A percentile compares a stretch with the other conserved stretches of the same genome.
phyloP scores from a whole-genome alignment of 169 alveolate genomes.

The Theileria orientalis region DNA sequence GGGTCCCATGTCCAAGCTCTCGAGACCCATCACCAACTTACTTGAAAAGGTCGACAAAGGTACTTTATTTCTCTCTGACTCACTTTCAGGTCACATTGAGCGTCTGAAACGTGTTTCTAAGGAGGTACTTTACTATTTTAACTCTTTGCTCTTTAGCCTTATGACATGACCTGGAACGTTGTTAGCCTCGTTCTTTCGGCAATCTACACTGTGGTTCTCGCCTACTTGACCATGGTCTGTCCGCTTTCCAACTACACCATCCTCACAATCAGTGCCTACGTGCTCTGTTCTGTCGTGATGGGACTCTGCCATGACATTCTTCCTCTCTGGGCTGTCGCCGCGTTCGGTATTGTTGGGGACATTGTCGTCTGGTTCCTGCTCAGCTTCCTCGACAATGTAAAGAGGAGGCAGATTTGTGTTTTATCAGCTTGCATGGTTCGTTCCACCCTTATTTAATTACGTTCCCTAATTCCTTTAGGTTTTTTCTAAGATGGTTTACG shows the following conservation, averaged over 20 bases:
- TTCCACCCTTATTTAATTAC: background rate
- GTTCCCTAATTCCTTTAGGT: no score
- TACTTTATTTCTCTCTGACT: background rate
- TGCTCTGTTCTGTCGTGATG: conserved; percentile 23
- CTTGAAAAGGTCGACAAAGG: conserved; percentile 4
- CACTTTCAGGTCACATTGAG: background rate
- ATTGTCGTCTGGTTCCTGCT: conserved; percentile 7
- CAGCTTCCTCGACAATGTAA: conserved; percentile 1
- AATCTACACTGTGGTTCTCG: conserved; percentile 6
- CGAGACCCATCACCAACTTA: background rate
- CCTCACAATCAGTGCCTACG: conserved; percentile 42
- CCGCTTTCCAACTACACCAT: conserved; percentile 46
- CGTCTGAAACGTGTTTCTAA: background rate
- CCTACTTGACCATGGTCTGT: conserved; percentile 16
- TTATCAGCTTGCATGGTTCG: conserved; percentile 44
- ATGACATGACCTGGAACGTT: conserved; percentile 41
- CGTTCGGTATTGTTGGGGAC: conserved; percentile 26
- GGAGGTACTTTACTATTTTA: background rate
- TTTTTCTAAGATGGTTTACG: conserved; percentile 47
- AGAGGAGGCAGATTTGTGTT: conserved; percentile 25
- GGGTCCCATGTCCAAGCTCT: background rate
- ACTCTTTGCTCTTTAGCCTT: conserved; percentile 5
- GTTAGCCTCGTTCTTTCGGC: conserved; percentile 21
- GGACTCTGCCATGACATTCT: conserved; percentile 53
- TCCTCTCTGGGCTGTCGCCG: conserved; percentile 45